Percentiles rank a stretch among this genome's conserved stretches.
phyloP scores from a whole-genome alignment of 108 stramenopile species.

The Bacterosira constricta region DNA sequence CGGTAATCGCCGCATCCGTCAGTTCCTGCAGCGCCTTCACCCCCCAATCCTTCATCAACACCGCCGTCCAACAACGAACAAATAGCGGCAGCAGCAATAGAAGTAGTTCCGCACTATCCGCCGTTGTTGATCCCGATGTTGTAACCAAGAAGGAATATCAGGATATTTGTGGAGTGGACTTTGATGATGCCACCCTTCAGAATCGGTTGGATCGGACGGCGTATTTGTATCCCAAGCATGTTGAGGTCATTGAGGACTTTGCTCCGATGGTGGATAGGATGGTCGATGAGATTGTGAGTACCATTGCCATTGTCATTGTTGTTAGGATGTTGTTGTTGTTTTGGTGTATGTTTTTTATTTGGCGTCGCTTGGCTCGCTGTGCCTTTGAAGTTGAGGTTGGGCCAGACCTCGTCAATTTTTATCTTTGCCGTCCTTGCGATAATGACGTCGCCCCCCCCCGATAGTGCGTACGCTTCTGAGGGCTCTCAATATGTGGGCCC shows the following conservation, averaged over 20 bases:
- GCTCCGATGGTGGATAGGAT: slow-evolving; percentile 77
- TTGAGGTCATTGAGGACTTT: slow-evolving; percentile 90
- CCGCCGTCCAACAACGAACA: too few species aligned
- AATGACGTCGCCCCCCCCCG: too few species aligned
- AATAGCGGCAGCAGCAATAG: slow-evolving; percentile 10
- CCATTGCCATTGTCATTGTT: neutral
- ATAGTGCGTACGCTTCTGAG: too few species aligned
- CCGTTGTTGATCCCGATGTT: slow-evolving; percentile 68
- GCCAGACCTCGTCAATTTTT: neutral
- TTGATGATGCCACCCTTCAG: slow-evolving; percentile 53
- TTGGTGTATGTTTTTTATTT: neutral
- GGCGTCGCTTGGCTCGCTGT: neutral
- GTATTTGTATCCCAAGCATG: slow-evolving; percentile 88
- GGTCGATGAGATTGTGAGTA: slow-evolving; percentile 87
- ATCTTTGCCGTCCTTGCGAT: neutral
- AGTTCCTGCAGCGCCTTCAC: slow-evolving; percentile 7
- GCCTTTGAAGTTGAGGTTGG: neutral
- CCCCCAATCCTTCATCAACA: slow-evolving; percentile 6
- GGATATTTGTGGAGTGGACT: slow-evolving; percentile 81
- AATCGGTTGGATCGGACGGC: slow-evolving; percentile 63
- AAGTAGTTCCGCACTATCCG: slow-evolving; percentile 18
- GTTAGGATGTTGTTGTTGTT: too few species aligned
- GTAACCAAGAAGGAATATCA: slow-evolving; percentile 84
- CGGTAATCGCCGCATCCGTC: neutral
- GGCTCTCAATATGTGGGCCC: too few species aligned